These are phyloP conservation scores for Jatropha curcas DNA, from an alignment of 345 rosid species.

Conservation along the genomic window DNA sequence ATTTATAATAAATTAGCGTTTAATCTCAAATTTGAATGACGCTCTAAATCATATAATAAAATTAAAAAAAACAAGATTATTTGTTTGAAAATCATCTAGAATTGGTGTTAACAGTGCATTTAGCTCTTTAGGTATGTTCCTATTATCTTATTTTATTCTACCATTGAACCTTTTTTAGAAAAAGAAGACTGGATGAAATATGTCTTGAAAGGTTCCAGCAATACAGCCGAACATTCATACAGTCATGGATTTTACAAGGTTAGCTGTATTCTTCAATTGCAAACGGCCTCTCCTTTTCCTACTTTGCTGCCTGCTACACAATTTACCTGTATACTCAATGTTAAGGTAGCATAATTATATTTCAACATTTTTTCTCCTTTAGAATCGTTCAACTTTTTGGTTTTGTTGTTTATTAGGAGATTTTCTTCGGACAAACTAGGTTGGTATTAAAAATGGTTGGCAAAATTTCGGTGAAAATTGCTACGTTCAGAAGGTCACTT, in stretches of 20 bases:
- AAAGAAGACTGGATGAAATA: slow-evolving; percentile 82
- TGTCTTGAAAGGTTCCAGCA: slow-evolving; percentile 91
- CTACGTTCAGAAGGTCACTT: not conserved
- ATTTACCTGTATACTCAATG: not conserved
- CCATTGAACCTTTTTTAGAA: slow-evolving; percentile 44
- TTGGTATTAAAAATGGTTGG: not conserved
- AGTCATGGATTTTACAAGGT: slow-evolving; percentile 97
- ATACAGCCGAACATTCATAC: slow-evolving; percentile 74
- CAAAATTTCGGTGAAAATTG: not conserved
- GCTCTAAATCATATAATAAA: not conserved
- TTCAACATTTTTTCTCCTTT: not conserved
- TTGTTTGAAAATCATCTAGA: not conserved
- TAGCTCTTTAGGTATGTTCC: not conserved
- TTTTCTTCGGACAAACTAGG: not conserved
- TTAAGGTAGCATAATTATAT: not conserved
- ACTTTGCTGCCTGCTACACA: not conserved
- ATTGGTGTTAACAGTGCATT: not conserved
- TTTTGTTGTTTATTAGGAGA: not conserved
- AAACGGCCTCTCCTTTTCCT: not conserved
- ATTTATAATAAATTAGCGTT: not conserved
- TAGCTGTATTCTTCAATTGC: slow-evolving; percentile 20
- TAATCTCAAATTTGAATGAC: not conserved
- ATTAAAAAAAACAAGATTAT: not conserved
- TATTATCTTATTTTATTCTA: not conserved
- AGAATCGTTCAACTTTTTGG: not conserved